These are phyloP conservation scores for Trichoderma erinaceum DNA, from an alignment of 495 filamentous ascomycete species.

Conservation along the genomic window DNA sequence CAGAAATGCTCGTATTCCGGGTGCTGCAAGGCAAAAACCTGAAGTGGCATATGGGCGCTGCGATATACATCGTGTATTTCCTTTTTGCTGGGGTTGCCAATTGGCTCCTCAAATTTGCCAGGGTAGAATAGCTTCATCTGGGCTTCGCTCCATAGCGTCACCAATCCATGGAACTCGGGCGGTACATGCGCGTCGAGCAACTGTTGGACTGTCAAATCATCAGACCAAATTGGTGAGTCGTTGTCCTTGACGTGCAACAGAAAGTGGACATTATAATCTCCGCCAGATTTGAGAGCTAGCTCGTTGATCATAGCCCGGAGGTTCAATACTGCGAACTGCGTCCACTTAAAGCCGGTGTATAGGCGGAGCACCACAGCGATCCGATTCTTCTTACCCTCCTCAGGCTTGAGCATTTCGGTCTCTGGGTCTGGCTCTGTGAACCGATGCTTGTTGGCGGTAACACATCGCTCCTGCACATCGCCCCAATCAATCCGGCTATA, in stretches of 20 bases:
- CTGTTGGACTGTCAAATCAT: slow-evolving; percentile 46
- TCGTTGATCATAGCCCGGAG: slow-evolving; percentile 78
- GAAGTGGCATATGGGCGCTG: slow-evolving; percentile 81
- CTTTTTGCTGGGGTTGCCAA: slow-evolving; percentile 50
- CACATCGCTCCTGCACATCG: slow-evolving; percentile 65
- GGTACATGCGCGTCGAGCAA: slow-evolving; percentile 71
- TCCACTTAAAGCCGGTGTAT: slow-evolving; percentile 66
- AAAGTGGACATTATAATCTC: slow-evolving; percentile 75
- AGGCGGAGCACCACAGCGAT: slow-evolving; percentile 68
- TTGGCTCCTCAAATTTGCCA: slow-evolving; percentile 60
- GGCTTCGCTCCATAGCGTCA: slow-evolving; percentile 84
- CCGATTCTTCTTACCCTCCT: slow-evolving; percentile 29
- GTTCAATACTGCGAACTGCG: slow-evolving; percentile 59
- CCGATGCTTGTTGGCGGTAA: slow-evolving; percentile 59
- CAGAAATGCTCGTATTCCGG: slow-evolving; percentile 91
- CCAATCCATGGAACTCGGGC: slow-evolving; percentile 78
- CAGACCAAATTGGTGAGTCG: slow-evolving; percentile 57
- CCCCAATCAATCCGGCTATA: slow-evolving; percentile 70
- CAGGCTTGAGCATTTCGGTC: neutral
- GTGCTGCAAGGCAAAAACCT: slow-evolving; percentile 84
- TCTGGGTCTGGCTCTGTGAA: slow-evolving; percentile 30
- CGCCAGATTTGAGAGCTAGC: slow-evolving; percentile 63
- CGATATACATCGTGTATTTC: slow-evolving; percentile 89
- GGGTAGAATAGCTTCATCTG: slow-evolving; percentile 87
- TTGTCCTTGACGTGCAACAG: slow-evolving; percentile 70